A percentile compares a stretch with the other conserved stretches of the same genome.
Conservation (phyloP, 2,329 filamentous ascomycete genomes). For the Epichloe brachyelytri region DNA sequence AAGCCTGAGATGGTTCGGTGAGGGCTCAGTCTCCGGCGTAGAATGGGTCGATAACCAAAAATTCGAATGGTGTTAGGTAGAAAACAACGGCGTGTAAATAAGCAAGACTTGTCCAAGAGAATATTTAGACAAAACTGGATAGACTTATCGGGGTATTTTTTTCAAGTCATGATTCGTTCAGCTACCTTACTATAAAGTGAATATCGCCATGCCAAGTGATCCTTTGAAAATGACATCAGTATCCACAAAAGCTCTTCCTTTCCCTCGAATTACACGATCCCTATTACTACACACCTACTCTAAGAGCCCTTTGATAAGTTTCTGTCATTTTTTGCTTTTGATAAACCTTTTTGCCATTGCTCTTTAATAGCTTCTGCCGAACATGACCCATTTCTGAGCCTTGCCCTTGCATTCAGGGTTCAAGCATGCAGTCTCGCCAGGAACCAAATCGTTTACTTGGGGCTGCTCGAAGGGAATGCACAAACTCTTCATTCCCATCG, state of each 20-base stretch:
- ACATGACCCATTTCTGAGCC: conserved; percentile 85
- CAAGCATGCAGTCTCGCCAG: conserved; percentile 79
- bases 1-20: conserved; percentile 59
- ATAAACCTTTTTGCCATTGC: not conserved
- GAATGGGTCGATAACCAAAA: conserved; percentile 70
- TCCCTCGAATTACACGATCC: not conserved
- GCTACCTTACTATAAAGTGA: not conserved
- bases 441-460: conserved; percentile 47
- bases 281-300: conserved; percentile 1
- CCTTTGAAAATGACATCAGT: not conserved
- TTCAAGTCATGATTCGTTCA: not conserved
- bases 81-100: not conserved
- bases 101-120: not conserved
- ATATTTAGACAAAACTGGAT: not conserved
- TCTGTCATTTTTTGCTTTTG: not conserved
- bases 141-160: not conserved
- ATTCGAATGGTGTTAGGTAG: conserved; percentile 57
- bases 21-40: conserved; percentile 35
- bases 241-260: not conserved
- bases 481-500: conserved; percentile 55
- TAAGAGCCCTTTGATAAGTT: conserved; percentile 3
- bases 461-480: conserved; percentile 78
- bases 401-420: conserved; percentile 70
- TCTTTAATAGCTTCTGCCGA: conserved; percentile 58
- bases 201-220: not conserved